Evolutionary conservation across 83 land plant genomes (phyloP).

Genomic region (Larix sibirica): DNA sequence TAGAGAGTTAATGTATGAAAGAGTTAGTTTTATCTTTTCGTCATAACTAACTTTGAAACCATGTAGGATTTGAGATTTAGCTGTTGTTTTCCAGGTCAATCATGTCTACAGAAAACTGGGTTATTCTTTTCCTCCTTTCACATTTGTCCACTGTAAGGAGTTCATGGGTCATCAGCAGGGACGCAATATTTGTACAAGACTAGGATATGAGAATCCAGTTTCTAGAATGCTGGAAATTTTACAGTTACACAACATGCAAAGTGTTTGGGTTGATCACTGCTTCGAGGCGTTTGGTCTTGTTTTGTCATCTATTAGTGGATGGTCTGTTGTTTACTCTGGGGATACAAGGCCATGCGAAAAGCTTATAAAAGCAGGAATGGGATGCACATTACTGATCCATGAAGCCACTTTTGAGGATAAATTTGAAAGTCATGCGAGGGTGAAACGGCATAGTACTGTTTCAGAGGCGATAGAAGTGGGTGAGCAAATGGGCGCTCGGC

Average conservation of each 20-base stretch:
- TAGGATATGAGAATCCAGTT: conserved; percentile 1
- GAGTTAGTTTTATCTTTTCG: too few relatives aligned
- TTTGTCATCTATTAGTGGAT: conserved; percentile 20
- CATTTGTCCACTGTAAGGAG: conserved; percentile 19
- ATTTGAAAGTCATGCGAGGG: conserved; percentile 24
- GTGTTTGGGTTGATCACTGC: conserved; percentile 34
- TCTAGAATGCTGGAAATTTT: conserved; percentile 18
- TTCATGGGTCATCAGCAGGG: conserved; percentile 18
- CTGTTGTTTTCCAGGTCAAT: conserved; percentile 22
- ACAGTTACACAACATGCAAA: conserved; percentile 17
- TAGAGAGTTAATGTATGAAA: too few relatives aligned
- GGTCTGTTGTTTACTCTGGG: conserved; percentile 36
- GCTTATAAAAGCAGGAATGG: conserved; percentile 32
- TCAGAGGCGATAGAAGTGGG: conserved; percentile 30
- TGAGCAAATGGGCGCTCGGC: conserved; percentile 21
- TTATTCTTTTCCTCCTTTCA: conserved; percentile 12
- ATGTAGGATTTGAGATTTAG: background rate
- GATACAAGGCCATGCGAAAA: conserved; percentile 34
- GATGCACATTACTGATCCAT: conserved; percentile 41
- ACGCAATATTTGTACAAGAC: background rate
- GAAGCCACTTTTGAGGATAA: conserved; percentile 43
- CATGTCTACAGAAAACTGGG: conserved; percentile 9
- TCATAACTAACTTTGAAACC: too few relatives aligned
- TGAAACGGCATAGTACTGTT: conserved; percentile 34
- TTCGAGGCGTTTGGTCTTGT: conserved; percentile 35